Evolutionary conservation across 2,329 filamentous ascomycete genomes (phyloP).

Genomic region (Colletotrichum higginsianum): DNA sequence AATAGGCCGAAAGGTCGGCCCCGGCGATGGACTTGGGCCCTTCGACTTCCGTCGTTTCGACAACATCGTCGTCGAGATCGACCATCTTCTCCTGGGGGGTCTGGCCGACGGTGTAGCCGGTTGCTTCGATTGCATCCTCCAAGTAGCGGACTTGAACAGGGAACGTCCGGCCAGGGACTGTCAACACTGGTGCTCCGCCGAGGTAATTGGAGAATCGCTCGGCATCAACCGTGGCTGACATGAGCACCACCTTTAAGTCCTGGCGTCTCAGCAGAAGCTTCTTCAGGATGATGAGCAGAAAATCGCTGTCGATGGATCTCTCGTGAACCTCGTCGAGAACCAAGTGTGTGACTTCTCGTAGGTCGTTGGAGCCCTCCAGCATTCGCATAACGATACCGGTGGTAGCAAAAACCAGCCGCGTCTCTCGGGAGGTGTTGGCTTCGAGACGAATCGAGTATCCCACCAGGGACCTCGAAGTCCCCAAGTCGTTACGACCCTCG

Average conservation of each 20-base stretch:
- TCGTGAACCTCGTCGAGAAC: constrained; percentile 99
- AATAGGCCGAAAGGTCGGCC: constrained; percentile 79
- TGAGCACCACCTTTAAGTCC: constrained; percentile 92
- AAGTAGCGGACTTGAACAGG: constrained; percentile 90
- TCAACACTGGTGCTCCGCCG: constrained; percentile 86
- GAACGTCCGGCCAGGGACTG: constrained; percentile 93
- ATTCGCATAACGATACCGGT: constrained; percentile 97
- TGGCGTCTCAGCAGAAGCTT: constrained; percentile 82
- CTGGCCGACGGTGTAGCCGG: constrained; percentile 75
- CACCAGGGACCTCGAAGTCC: constrained; percentile 86
- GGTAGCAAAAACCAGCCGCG: constrained; percentile 90
- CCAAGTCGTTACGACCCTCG: constrained; percentile 85
- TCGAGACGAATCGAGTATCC: constrained; percentile 96
- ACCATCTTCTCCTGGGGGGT: constrained; percentile 66
- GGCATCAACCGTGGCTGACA: constrained; percentile 97
- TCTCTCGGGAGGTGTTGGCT: constrained; percentile 85
- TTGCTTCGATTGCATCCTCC: constrained; percentile 93
- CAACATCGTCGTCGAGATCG: constrained; percentile 74
- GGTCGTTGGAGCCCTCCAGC: constrained; percentile 89
- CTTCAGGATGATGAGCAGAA: constrained; percentile 91
- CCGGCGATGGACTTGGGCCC: constrained; percentile 62
- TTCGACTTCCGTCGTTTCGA: constrained; percentile 65
- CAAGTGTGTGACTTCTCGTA: constrained; percentile 92
- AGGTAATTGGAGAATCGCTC: constrained; percentile 92
- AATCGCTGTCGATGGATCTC: constrained; percentile 95